phyloP scores from a whole-genome alignment of 1,284 basidiomycete species.

The Pterula multifida region DNA sequence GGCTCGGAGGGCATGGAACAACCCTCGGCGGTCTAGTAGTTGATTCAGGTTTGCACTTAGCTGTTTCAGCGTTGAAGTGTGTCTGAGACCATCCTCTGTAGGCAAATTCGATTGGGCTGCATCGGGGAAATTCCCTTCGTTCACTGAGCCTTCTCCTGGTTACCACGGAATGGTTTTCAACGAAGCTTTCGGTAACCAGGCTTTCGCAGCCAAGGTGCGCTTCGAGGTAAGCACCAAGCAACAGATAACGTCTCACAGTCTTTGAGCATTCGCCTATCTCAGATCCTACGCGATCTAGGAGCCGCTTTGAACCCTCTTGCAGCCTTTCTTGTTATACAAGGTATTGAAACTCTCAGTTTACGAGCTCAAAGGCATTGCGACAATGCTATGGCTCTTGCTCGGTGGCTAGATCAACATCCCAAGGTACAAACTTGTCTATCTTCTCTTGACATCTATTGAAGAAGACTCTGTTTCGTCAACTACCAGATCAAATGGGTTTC shows the following conservation, averaged over 20 bases:
- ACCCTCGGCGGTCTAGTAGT: constrained; percentile 61
- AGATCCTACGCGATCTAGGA: constrained; percentile 40
- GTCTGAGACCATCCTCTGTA: not conserved
- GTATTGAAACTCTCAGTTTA: constrained; percentile 52
- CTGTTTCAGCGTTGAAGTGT: not conserved
- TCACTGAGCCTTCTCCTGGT: constrained; percentile 48
- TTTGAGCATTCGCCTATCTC: not conserved
- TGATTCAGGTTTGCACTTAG: constrained; percentile 21
- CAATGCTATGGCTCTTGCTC: constrained; percentile 42
- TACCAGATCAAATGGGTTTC: constrained; percentile 36
- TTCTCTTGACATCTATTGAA: not conserved
- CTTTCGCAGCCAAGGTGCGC: constrained; percentile 33
- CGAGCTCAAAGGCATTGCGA: constrained; percentile 42
- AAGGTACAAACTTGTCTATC: not conserved
- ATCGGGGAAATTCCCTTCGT: constrained; percentile 41
- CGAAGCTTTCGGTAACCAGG: constrained; percentile 40
- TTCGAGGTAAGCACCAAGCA: constrained; percentile 31
- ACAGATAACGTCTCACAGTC: no score
- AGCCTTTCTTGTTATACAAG: constrained; percentile 46
- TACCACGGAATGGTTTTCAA: constrained; percentile 46
- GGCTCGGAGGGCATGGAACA: constrained; percentile 72
- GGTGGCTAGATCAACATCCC: constrained; percentile 12
- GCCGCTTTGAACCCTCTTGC: constrained; percentile 45
- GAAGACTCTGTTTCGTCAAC: not conserved
- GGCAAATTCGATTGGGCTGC: constrained; percentile 53